phyloP scores from a whole-genome alignment of 345 rosid genomes.

The Populus davidiana region DNA sequence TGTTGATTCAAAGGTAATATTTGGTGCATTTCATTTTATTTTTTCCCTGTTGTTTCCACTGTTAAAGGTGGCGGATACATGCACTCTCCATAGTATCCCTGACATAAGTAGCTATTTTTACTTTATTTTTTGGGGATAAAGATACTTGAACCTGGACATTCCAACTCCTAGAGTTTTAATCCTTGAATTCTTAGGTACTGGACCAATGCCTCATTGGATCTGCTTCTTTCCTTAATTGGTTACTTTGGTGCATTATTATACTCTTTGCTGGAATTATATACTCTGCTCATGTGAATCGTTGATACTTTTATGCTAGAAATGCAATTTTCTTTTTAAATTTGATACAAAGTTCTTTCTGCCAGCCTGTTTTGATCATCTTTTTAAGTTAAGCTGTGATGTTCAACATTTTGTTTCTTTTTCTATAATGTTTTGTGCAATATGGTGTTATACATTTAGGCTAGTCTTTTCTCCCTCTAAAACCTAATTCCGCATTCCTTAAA shows the following conservation, averaged over 20 bases:
- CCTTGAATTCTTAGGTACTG: no score
- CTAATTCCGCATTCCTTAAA: no score
- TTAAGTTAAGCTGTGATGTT: not conserved
- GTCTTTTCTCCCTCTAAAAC: no score
- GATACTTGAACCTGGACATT: no score
- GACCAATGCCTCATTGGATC: no score
- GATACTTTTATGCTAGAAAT: not conserved
- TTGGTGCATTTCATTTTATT: conserved; percentile 13
- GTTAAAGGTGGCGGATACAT: not conserved
- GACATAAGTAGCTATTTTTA: not conserved
- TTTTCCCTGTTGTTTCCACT: not conserved
- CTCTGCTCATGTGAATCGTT: not conserved
- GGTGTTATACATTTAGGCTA: no score
- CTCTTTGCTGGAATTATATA: not conserved
- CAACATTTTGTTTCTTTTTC: not conserved
- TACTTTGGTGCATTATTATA: not conserved
- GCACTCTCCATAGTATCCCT: not conserved
- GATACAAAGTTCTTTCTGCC: not conserved
- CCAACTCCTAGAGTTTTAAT: no score
- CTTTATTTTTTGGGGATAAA: not conserved
- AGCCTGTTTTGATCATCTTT: no score
- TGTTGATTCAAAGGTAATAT: conserved; percentile 59
- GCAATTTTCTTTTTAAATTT: no score
- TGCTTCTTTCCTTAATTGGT: not conserved
- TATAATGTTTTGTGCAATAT: not conserved